Evolutionary conservation across 495 filamentous ascomycete species (phyloP), one percentile per base, ranked within the genome.

Genomic region (Aspergillus conjunctus): DNA sequence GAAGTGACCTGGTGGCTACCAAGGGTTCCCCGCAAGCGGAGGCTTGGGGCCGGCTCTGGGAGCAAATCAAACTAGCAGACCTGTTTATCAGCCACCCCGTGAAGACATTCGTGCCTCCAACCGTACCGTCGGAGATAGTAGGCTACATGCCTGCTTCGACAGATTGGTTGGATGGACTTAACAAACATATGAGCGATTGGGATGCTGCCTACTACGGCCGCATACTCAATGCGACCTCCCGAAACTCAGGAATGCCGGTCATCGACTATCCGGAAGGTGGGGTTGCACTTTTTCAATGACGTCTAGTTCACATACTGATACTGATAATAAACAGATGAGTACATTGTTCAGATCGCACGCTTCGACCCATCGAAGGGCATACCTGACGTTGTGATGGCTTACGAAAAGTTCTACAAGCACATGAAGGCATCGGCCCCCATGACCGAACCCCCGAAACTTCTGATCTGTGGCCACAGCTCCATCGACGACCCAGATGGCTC

Each of bases 361-460:
- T 96, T 96, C 68, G 91, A 96, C 61, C 92, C 91, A 0, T 84
- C 89, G 41, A 95, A 95, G 75, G 91, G 91, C 26, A 92, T 94
- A 49, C 84, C 87, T 1, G 89, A 91, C 51, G 90, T 93, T 3
- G 78, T 95, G 53, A 85, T 89, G 51, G 84, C 89, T 9, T 96
- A 92, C 62, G 85, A 85, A 10, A 87, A 89, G 66, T 88, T 95
- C 69, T 81, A 89, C 50, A 78, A 78, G 33, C 81, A 81, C 4
- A 81, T 91, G 45, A 67, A 78, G 30, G 73, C 77, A 48, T 72
- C 77, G 3, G 61, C 65, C 1, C 69, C 77, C 12, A 58, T 77
- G 21, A 70, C 73, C 11, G 72, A 77, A 15, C 80, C 86, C 1
- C 92, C 91, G 0, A 92, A 94, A 68, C 81, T 95, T 6, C 73